Evolutionary conservation across 768 basidiomycete species (phyloP).

Genomic region (Cantharellus cinnabarinus): DNA sequence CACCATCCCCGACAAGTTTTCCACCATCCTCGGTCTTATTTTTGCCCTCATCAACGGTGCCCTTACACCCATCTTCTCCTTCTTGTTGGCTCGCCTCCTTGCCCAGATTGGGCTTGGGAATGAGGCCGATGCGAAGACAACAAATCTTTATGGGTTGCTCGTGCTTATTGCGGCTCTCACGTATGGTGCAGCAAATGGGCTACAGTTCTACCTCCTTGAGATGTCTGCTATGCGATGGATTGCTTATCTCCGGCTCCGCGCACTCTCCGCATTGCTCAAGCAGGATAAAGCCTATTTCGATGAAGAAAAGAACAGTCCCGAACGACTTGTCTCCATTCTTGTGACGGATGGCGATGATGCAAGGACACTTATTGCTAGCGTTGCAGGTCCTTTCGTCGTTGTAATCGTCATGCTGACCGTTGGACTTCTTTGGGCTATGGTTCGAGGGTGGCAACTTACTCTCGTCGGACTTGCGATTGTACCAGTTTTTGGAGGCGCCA

Average conservation of each 20-base stretch:
- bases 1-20: slow-evolving; percentile 49
- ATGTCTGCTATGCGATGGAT: slow-evolving; percentile 56
- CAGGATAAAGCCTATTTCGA: slow-evolving; percentile 90
- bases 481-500: slow-evolving; percentile 58
- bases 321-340: slow-evolving; percentile 47
- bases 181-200: slow-evolving; percentile 54
- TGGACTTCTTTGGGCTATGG: slow-evolving; percentile 78
- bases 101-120: slow-evolving; percentile 15
- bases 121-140: slow-evolving; percentile 11
- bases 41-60: slow-evolving; percentile 56
- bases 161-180: slow-evolving; percentile 46
- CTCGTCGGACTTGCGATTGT: slow-evolving; percentile 74
- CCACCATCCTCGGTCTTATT: slow-evolving; percentile 49
- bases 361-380: slow-evolving; percentile 46
- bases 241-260: slow-evolving; percentile 33
- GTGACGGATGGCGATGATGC: slow-evolving; percentile 87
- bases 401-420: slow-evolving; percentile 63
- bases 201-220: slow-evolving; percentile 72
- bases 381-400: slow-evolving; percentile 50
- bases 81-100: slow-evolving; percentile 23
- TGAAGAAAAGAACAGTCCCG: slow-evolving; percentile 33
- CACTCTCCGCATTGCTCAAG: slow-evolving; percentile 36
- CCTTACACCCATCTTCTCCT: slow-evolving; percentile 84
- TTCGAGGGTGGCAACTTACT: slow-evolving; percentile 79
- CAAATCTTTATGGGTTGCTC: slow-evolving; percentile 8